Evolutionary conservation across 176 grass and related monocot genomes (phyloP), one percentile per base, ranked within the genome.

Genomic region (Rhynchospora breviuscula): DNA sequence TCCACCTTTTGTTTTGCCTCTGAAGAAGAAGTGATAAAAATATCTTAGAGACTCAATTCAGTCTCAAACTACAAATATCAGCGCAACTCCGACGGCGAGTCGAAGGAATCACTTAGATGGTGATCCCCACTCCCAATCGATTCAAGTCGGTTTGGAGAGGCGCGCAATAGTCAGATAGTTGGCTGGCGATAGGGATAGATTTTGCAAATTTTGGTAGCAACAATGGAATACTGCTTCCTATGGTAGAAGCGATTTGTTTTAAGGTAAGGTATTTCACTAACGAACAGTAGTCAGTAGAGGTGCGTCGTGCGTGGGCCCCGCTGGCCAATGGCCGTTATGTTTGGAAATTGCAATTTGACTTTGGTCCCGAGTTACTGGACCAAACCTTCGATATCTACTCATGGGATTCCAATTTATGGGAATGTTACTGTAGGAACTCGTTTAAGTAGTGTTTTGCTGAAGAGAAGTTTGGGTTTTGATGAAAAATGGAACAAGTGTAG

Each of bases 291-390:
- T n/a, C 33, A 17, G 45, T 70, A 70, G 33, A 17, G 40, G 67
- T 18, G 31, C 10, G n/a, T n/a, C n/a, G n/a, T n/a, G 26, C 26
- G 10, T 66, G 57, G n/a, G 57, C 57, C 57, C 57, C 10, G 63
- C 25, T 66, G 25, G 26, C n/a, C n/a, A 43, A 85, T 91, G 91
- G 81, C 76, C 18, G 66, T 89, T 85, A 18, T 33, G 83, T 46
- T 15, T 89, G 82, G 84, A 8, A 91, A 70, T 70, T 84, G 87
- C 80, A 80, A 57, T 40, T 48, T 94, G 61, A 59, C 76, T 76
- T 54, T 89, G n/a, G 53, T 83, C 45, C 84, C 75, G 11, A 64
- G 22, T 57, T 64, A 52, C 13, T 59, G 53, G 9, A 29, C 89
- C 3, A 86, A 83, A 63, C 48, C 81, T 72, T 86, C 79, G 19